Evolutionary conservation across 1,139 yeast genomes (phyloP), one percentile per base, ranked within the genome.

Genomic region (Diutina catenulata): DNA sequence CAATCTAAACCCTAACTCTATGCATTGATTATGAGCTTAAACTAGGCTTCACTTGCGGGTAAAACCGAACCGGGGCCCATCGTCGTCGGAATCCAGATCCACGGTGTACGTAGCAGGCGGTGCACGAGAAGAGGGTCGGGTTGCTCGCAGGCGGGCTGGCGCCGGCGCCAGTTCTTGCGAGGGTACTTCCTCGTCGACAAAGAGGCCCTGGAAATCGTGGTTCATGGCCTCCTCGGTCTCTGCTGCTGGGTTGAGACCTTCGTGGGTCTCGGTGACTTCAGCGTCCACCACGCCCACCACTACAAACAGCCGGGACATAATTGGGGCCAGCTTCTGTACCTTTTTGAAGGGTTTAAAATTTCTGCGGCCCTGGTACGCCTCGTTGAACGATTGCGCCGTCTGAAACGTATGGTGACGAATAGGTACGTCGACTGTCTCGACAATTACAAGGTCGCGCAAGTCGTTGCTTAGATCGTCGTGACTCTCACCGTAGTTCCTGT

Each of bases 81-180:
- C 35, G 5, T 31, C 35, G 9, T 31, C 35, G 10, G 35, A 31
- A 8, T 31, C 35, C 19, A 21, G 21, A 9, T 31, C 35, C 2
- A 13, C 13, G 8, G 4, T 8, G n/a, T n/a, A n/a, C n/a, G n/a
- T n/a, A n/a, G n/a, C n/a, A n/a, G n/a, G n/a, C n/a, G n/a, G n/a
- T n/a, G n/a, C 7, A 29, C 33, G n/a, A 28, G 9, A n/a, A n/a
- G n/a, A 6, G 6, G 31, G n/a, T 15, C 8, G 7, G 20, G 20
- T 15, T 13, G 28, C n/a, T 14, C 28, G 7, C 26, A 4, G n/a
- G 26, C 28, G 18, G 8, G 28, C n/a, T 13, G 7, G 14, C 20
- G 31, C 16, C 21, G 19, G 8, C 19, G n/a, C 16, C 13, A 8
- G 31, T 28, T 28, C 20, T n/a, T n/a, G 16, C 11, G 11, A 18